Evolutionary conservation across 2,329 filamentous ascomycete species (phyloP), one percentile per base, ranked within the genome.

Genomic region (Trichoderma lentiforme): DNA sequence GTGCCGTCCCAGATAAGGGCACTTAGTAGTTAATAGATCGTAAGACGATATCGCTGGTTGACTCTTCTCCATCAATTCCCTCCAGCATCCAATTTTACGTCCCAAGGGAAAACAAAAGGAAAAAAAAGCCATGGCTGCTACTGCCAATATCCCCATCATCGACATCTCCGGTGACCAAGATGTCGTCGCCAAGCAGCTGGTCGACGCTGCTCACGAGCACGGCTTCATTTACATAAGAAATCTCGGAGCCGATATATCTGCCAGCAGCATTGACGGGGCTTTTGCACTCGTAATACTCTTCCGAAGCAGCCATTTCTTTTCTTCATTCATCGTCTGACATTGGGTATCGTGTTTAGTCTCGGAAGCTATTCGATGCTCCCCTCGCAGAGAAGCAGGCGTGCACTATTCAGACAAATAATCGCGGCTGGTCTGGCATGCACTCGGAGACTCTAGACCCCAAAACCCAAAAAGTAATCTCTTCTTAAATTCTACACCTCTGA

Each of bases 171-270:
- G 86, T 6, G 84, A 91, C 74, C 83, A 87, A 72, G 79, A 80
- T n/a, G 81, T 84, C 60, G 82, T 90, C 24, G 92, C 92, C 66
- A 89, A 89, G 70, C 87, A 90, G 74, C 86, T 98, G 56, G 89
- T 98, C 56, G 88, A 92, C 73, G 95, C 95, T 1, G 95, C 94
- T 2, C 88, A 90, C 47, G 90, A 91, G 69, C 92, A 94, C 82
- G 95, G 95, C 73, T 98, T 98, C 81, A 89, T 98, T 73, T 98
- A 96, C 80, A 90, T 98, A 77, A 91, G 90, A 78, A 95, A 93
- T 78, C 87, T 89, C 26, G 91, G 90, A 57, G 85, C 86, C 14
- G 89, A 92, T 73, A 93, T 98, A 62, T 84, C 91, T 0, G 82
- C 86, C 0, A 82, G 86, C 32, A 87, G 91, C 68, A 89, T 98